These are phyloP conservation scores for Linaria vulgaris DNA, from an alignment of 257 asterid species.

Conservation along the genomic window DNA sequence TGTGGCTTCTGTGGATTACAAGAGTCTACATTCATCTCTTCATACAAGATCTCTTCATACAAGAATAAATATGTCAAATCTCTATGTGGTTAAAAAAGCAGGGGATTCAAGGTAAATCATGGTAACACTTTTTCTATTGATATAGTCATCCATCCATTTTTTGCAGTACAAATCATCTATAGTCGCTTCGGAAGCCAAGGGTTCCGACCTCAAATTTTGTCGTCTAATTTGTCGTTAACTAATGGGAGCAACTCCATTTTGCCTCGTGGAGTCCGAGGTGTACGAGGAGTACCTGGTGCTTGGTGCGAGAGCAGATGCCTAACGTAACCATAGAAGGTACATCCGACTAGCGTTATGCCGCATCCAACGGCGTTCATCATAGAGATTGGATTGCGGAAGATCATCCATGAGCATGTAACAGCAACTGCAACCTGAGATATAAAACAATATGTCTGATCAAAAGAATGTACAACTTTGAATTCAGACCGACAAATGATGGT, in stretches of 20 bases:
- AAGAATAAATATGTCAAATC: not conserved
- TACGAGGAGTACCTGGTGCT: slow-evolving; percentile 62
- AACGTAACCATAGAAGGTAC: slow-evolving; percentile 91
- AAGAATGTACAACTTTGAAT: no score
- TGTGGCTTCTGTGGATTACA: not conserved
- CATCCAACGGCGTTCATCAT: slow-evolving; percentile 83
- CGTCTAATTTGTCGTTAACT: slow-evolving; percentile 63
- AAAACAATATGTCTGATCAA: no score
- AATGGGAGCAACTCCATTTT: slow-evolving; percentile 67
- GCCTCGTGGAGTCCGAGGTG: slow-evolving; percentile 61
- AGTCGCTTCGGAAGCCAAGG: not conserved
- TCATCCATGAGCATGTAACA: slow-evolving; percentile 87
- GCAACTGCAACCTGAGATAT: slow-evolving; percentile 85
- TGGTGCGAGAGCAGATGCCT: slow-evolving; percentile 63
- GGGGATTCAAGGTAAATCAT: not conserved
- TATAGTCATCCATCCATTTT: slow-evolving; percentile 8
- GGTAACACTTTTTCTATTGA: not conserved
- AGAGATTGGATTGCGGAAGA: slow-evolving; percentile 85
- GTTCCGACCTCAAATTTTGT: slow-evolving; percentile 44
- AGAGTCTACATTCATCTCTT: slow-evolving; percentile 4
- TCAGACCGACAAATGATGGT: no score
- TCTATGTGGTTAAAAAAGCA: slow-evolving; percentile 9
- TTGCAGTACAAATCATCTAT: not conserved
- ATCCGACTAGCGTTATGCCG: slow-evolving; percentile 73
- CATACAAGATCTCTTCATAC: not conserved